Evolutionary conservation across 169 alveolate genomes (phyloP).

Genomic region (Plasmodium cynomolgi): DNA sequence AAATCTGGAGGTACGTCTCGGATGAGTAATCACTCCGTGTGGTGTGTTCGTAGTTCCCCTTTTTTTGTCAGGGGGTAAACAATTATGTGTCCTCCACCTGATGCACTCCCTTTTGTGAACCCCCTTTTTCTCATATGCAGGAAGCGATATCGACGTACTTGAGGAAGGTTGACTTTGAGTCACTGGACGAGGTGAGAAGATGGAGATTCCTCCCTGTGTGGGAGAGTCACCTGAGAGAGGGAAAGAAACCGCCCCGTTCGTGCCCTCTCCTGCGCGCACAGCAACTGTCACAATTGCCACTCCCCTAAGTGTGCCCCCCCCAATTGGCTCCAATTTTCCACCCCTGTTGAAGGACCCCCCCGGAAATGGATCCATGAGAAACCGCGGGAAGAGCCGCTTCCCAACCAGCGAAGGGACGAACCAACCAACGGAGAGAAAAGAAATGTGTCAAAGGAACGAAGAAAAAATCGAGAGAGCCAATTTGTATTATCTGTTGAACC

Average conservation of each 20-base stretch:
- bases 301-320: no score
- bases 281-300: no score
- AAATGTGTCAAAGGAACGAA: not conserved
- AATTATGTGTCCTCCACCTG: not conserved
- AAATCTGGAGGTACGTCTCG: conserved; percentile 27
- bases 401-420: not conserved
- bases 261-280: no score
- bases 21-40: not conserved
- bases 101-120: not conserved
- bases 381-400: not conserved
- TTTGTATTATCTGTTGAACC: not conserved
- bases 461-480: conserved; percentile 12
- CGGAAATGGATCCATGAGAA: not conserved
- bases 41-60: not conserved
- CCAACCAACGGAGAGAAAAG: not conserved
- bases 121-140: not conserved
- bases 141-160: conserved; percentile 25
- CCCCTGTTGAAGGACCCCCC: not conserved
- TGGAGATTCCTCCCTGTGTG: not conserved
- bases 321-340: no score
- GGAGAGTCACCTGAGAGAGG: no score
- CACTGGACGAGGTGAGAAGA: not conserved
- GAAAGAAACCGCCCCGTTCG: no score
- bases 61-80: not conserved
- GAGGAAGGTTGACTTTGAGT: not conserved